These are phyloP conservation scores for Leccinum fuscescens DNA, from an alignment of 1,284 basidiomycete species.

Conservation along the genomic window DNA sequence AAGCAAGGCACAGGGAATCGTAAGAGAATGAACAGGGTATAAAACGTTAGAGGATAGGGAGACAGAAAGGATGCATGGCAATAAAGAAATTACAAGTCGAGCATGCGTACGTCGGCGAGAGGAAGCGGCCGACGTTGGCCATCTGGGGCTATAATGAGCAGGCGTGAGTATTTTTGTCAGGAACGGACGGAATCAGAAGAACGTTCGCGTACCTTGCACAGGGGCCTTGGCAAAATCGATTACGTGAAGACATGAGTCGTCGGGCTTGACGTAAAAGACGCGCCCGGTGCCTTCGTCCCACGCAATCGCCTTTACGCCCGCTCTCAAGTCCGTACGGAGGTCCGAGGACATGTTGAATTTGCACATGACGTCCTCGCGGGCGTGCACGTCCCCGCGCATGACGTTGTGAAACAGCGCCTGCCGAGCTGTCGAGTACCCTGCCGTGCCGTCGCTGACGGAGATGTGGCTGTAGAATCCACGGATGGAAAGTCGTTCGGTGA, in stretches of 20 bases:
- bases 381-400: conserved; percentile 15
- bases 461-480: conserved; percentile 37
- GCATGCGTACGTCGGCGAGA: conserved; percentile 32
- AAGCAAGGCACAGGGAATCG: neutral
- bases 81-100: conserved; percentile 26
- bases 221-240: conserved; percentile 41
- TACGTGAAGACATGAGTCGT: conserved; percentile 32
- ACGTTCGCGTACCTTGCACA: conserved; percentile 31
- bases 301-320: conserved; percentile 33
- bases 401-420: conserved; percentile 21
- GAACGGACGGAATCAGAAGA: neutral
- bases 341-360: conserved; percentile 23
- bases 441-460: conserved; percentile 14
- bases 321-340: conserved; percentile 20
- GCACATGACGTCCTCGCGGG: conserved; percentile 23
- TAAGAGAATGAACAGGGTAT: neutral
- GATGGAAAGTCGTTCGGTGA: conserved; percentile 32
- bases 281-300: conserved; percentile 48
- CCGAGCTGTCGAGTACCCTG: conserved; percentile 17
- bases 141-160: conserved; percentile 18
- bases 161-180: neutral
- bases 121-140: conserved; percentile 34
- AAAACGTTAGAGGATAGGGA: neutral
- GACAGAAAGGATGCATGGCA: neutral
- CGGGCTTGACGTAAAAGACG: conserved; percentile 35